Evolutionary conservation across 1,284 basidiomycete genomes (phyloP).

Genomic region (Cryptococcus sp.): DNA sequence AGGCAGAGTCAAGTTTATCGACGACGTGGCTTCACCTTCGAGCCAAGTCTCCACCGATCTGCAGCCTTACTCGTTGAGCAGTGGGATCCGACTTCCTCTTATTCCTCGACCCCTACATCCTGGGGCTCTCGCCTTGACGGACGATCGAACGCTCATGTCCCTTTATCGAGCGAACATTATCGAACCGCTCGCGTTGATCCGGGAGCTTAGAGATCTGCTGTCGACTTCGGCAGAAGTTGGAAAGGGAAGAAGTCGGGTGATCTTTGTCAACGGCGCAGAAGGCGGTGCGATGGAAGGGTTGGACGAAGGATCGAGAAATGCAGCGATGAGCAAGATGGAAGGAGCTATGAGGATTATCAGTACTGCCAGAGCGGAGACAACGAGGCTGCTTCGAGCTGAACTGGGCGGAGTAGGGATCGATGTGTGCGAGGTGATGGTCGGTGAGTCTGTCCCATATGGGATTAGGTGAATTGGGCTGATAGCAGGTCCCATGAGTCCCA

Average conservation of each 20-base stretch:
- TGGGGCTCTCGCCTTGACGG: constrained; percentile 17
- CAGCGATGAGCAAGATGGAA: not conserved
- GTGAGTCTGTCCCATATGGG: too few relatives aligned
- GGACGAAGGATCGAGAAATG: too few relatives aligned
- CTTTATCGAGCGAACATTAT: constrained; percentile 33
- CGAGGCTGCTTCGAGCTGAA: constrained; percentile 26
- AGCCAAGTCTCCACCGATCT: not conserved
- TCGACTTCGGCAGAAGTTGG: constrained; percentile 6
- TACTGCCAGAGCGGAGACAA: constrained; percentile 24
- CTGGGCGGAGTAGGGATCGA: constrained; percentile 26
- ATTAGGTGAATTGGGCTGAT: not conserved
- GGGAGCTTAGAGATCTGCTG: constrained; percentile 34
- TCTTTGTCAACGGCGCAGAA: constrained; percentile 37
- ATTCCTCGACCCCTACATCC: constrained; percentile 5
- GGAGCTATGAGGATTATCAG: constrained; percentile 22
- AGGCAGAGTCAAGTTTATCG: not conserved
- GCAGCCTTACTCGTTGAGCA: not conserved
- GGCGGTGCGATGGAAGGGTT: constrained; percentile 1
- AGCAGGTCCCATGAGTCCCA: constrained; percentile 9
- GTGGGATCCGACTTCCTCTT: not conserved
- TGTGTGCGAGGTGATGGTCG: constrained; percentile 39
- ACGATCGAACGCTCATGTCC: constrained; percentile 29
- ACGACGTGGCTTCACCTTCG: not conserved
- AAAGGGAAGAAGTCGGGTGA: constrained; percentile 20
- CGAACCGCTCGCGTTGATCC: constrained; percentile 33